A percentile compares a stretch with the other conserved stretches of the same genome.
Conservation (phyloP, 139 green algal genomes). For the Tetratostichococcus sp. region DNA sequence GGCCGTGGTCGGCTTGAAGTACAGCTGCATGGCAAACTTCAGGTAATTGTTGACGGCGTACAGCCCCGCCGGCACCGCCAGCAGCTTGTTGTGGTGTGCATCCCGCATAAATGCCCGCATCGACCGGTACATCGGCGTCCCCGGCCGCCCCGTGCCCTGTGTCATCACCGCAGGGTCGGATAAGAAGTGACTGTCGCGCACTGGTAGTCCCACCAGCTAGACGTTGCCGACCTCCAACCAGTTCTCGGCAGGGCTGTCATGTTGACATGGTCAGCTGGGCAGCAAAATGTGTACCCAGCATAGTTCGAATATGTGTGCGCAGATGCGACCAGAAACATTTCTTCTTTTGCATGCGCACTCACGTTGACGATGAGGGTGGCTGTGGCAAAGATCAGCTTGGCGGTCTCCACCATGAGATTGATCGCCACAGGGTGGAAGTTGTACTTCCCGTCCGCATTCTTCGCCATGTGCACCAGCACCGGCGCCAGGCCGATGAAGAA, state of each 20-base stretch:
- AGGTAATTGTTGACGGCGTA: constrained; percentile 97
- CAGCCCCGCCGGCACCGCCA: constrained; percentile 77
- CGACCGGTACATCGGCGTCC: constrained; percentile 61
- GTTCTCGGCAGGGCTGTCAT: no score
- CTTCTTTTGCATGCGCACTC: not conserved
- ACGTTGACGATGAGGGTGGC: constrained; percentile 72
- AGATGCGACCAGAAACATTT: no score
- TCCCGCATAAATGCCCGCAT: constrained; percentile 55
- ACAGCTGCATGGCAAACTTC: constrained; percentile 94
- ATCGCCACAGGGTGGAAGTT: constrained; percentile 85
- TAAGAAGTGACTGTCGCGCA: no score
- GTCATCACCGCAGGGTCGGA: no score
- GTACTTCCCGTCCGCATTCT: constrained; percentile 79
- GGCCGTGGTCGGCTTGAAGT: constrained; percentile 91
- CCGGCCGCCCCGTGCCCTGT: constrained; percentile 69
- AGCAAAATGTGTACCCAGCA: no score
- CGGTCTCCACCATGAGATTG: constrained; percentile 88
- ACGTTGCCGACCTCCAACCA: no score
- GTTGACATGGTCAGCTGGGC: no score
- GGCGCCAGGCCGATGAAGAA: constrained; percentile 83
- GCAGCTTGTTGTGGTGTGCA: constrained; percentile 75
- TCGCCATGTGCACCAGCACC: constrained; percentile 93
- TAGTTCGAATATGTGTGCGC: no score
- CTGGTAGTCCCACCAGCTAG: no score
- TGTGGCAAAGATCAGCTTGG: constrained; percentile 85